A percentile compares a stretch with the other conserved stretches of the same genome.
Evolutionary conservation across 495 filamentous ascomycete species (phyloP).

Genomic region (Cenococcum geophilum): DNA sequence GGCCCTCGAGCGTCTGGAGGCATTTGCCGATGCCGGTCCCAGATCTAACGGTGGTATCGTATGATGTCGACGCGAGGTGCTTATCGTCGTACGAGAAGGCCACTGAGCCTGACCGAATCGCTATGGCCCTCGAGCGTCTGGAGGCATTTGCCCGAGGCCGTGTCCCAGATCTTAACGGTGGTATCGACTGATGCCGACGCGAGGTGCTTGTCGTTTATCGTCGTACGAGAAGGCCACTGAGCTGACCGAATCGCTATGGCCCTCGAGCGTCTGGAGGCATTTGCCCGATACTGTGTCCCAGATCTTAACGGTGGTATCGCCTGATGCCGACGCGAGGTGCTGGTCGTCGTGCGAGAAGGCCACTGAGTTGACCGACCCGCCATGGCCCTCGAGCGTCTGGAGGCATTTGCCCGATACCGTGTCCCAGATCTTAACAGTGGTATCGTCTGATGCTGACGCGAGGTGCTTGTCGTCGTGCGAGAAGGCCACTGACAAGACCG

Average conservation of each 20-base stretch:
- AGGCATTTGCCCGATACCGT: background rate
- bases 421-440: too few relatives aligned
- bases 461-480: too few relatives aligned
- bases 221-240: background rate
- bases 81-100: too few relatives aligned
- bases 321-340: background rate
- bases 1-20: too few relatives aligned
- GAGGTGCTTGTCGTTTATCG: background rate
- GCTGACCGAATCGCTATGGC: background rate
- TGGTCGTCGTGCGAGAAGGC: too few relatives aligned
- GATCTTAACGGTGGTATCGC: background rate
- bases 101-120: too few relatives aligned
- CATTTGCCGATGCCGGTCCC: too few relatives aligned
- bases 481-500: too few relatives aligned
- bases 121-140: slow-evolving; percentile 1
- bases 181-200: background rate
- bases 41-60: too few relatives aligned
- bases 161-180: background rate
- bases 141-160: background rate
- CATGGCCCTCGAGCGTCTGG: background rate
- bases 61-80: too few relatives aligned
- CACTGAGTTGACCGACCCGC: background rate
- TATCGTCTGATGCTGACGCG: too few relatives aligned
- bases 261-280: background rate
- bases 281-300: background rate